These are phyloP conservation scores for Rauvolfia tetraphylla DNA, from an alignment of 257 asterid genomes.

Conservation along the genomic window DNA sequence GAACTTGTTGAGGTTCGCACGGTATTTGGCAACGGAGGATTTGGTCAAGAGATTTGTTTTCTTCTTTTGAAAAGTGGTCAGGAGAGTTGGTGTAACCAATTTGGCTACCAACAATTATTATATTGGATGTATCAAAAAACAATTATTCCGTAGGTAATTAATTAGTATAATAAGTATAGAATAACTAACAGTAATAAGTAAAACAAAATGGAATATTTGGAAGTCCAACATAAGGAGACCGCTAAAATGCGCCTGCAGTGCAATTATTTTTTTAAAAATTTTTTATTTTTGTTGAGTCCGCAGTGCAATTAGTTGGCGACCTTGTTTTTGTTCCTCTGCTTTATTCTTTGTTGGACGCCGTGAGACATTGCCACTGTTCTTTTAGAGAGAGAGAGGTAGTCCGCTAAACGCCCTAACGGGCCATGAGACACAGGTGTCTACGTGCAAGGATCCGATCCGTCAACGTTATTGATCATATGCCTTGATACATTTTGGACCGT, in stretches of 20 bases:
- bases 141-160: background rate
- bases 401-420: background rate
- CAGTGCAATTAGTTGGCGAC: slow-evolving; percentile 14
- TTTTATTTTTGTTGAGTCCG: no score
- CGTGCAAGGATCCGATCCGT: slow-evolving; percentile 27
- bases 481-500: background rate
- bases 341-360: slow-evolving; percentile 26
- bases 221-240: slow-evolving; percentile 16
- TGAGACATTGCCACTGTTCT: slow-evolving; percentile 6
- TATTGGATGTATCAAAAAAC: no score
- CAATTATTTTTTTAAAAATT: no score
- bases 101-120: slow-evolving; percentile 27
- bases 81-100: slow-evolving; percentile 4
- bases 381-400: slow-evolving; percentile 3
- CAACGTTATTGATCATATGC: background rate
- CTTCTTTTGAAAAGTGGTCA: no score
- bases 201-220: slow-evolving; percentile 31
- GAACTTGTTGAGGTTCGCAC: background rate
- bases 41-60: background rate
- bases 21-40: background rate
- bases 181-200: no score
- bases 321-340: slow-evolving; percentile 12
- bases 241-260: slow-evolving; percentile 34
- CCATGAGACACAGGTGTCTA: slow-evolving; percentile 14
- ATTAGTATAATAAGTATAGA: slow-evolving; percentile 1